Evolutionary conservation across 2,329 filamentous ascomycete genomes (phyloP), one percentile per base, ranked within the genome.

Genomic region (Scedosporium dehoogii): DNA sequence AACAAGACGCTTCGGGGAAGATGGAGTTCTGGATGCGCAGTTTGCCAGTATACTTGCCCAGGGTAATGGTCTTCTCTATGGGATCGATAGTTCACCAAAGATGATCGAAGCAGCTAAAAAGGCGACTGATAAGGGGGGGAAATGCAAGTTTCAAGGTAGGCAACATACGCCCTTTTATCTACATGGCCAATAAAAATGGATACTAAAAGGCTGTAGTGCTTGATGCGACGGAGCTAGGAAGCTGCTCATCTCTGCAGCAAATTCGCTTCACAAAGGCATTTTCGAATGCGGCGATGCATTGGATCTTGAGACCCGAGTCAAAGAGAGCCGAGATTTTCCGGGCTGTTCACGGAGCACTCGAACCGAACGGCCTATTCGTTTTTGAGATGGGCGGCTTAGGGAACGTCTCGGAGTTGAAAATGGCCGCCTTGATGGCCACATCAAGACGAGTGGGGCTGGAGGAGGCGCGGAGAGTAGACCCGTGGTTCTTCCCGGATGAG

Each of bases 321-420:
- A 79, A 78, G 1, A 78, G 83, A 9, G 66, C 71, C 3, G 68
- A 70, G 29, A 82, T 87, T 71, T 85, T 90, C 68, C 66, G 68
- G 6, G 81, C 77, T 46, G 77, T 85, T 3, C 73, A 79, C 64
- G 73, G 73, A 7, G 75, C 80, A 1, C 77, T 90, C 2, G 77
- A 75, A 41, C 80, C 82, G 0, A 79, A 79, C 10, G 87, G 85
- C 1, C 68, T 67, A 0, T 85, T 90, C 63, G 80, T 82, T 9
- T 89, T 90, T 67, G 88, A 91, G 72, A 87, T 87, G 84, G 87
- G 88, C 60, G 87, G 87, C 0, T 79, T 85, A 59, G 88, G 88
- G 21, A 90, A 90, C 71, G 79, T 88, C 1, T 75, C 78, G 1
- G 87, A 90, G 72, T 80, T 88, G 66, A 79, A 83, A 29, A 76